Evolutionary conservation across 352 stramenopile genomes (phyloP).

Genomic region (Pythium diclinum): DNA sequence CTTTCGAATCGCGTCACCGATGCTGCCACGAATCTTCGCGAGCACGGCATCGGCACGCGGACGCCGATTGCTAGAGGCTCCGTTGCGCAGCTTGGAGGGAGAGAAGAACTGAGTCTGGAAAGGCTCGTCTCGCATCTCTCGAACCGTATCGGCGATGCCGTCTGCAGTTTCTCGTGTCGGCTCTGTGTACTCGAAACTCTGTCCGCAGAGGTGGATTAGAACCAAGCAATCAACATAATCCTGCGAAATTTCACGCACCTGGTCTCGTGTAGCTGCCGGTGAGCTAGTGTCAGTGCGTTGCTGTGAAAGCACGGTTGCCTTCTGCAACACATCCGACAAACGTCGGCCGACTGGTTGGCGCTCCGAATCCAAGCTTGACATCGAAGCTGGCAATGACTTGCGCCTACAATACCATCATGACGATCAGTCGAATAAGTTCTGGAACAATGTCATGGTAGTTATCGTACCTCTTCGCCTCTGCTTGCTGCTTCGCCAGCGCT

Average conservation of each 20-base stretch:
- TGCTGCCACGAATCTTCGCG: constrained; percentile 47
- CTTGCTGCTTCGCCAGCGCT: constrained; percentile 10
- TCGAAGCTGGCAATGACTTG: constrained; percentile 20
- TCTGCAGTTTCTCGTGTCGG: constrained; percentile 26
- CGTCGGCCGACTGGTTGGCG: constrained; percentile 14
- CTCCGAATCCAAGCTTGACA: constrained; percentile 19
- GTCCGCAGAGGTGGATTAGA: not conserved
- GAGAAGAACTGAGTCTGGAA: constrained; percentile 61
- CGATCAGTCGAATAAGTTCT: not conserved
- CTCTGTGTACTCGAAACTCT: constrained; percentile 19
- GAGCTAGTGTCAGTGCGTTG: constrained; percentile 16
- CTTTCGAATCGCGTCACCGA: constrained; percentile 58
- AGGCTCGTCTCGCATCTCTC: constrained; percentile 52
- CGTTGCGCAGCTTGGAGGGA: constrained; percentile 33
- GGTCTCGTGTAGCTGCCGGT: not conserved
- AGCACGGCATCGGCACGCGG: constrained; percentile 26
- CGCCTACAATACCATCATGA: constrained; percentile 7
- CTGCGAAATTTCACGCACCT: no score
- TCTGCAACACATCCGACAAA: constrained; percentile 55
- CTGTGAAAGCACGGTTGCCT: constrained; percentile 61
- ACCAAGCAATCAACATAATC: not conserved
- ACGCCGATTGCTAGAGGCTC: constrained; percentile 11
- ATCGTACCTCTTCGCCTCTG: constrained; percentile 19
- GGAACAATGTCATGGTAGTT: not conserved
- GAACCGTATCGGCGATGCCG: constrained; percentile 54